phyloP scores from a whole-genome alignment of 176 grass and related monocot species.

The Bromus sterilis region DNA sequence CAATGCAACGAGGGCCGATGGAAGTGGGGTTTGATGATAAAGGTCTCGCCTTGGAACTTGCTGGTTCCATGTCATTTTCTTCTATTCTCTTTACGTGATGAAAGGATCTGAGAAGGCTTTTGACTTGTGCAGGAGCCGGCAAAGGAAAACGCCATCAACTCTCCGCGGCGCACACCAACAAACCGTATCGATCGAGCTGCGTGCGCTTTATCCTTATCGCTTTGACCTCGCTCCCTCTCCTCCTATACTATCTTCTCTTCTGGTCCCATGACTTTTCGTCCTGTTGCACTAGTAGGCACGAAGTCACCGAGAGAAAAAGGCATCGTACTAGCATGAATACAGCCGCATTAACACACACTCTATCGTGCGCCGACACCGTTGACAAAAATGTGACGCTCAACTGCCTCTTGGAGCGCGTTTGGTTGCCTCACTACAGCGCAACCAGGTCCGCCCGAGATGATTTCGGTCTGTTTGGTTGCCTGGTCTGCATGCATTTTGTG shows the following conservation, averaged over 20 bases:
- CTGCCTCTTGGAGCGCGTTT: no score
- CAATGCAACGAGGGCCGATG: neutral
- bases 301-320: neutral
- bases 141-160: conserved; percentile 31
- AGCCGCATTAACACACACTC: neutral
- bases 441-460: no score
- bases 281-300: neutral
- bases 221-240: conserved; percentile 19
- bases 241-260: neutral
- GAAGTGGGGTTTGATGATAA: conserved; percentile 9
- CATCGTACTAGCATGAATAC: neutral
- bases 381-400: neutral
- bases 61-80: neutral
- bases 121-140: conserved; percentile 23
- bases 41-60: conserved; percentile 13
- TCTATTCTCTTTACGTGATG: neutral
- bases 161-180: conserved; percentile 29
- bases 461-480: no score
- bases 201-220: conserved; percentile 40
- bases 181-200: neutral
- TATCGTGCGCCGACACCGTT: neutral
- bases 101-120: neutral
- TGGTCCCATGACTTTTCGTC: neutral
- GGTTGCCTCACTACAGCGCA: no score
- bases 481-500: no score